A percentile compares a stretch with the other conserved stretches of the same genome.
Conservation (phyloP, 139 green algal genomes). For the Volvox africanus region DNA sequence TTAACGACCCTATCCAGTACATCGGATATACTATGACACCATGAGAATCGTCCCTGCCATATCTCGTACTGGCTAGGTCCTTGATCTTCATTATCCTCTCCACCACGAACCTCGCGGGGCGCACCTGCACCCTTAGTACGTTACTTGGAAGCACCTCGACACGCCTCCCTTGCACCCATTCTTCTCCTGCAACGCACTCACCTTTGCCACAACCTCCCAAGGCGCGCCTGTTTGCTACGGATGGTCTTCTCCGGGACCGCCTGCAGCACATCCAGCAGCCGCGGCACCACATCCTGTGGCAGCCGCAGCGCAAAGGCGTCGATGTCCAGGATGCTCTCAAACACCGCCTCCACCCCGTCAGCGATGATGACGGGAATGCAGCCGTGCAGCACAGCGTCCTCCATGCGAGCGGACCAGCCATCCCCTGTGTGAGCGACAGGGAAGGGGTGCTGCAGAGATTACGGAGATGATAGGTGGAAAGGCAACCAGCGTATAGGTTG, state of each 20-base stretch:
- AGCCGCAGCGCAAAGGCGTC: conserved; percentile 14
- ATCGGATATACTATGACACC: no score
- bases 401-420: conserved; percentile 67
- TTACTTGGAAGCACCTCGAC: no score
- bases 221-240: conserved; percentile 12
- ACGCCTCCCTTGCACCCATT: no score
- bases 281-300: neutral
- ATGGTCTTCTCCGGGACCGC: conserved; percentile 5
- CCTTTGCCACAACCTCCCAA: conserved; percentile 50
- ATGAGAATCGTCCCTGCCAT: no score
- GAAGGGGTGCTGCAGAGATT: neutral
- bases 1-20: no score
- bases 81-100: no score
- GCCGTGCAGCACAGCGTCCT: conserved; percentile 76
- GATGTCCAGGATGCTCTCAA: conserved; percentile 43
- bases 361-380: conserved; percentile 79
- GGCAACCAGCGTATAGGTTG: no score
- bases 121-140: no score
- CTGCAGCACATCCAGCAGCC: conserved; percentile 17
- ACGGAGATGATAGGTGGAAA: no score
- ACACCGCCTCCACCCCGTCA: conserved; percentile 57
- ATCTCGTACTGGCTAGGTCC: no score
- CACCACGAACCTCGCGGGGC: no score
- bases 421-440: conserved; percentile 51
- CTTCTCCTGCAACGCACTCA: neutral